Conservation (phyloP, 2,329 filamentous ascomycete genomes). For the Hymenoscyphus repandus region DNA sequence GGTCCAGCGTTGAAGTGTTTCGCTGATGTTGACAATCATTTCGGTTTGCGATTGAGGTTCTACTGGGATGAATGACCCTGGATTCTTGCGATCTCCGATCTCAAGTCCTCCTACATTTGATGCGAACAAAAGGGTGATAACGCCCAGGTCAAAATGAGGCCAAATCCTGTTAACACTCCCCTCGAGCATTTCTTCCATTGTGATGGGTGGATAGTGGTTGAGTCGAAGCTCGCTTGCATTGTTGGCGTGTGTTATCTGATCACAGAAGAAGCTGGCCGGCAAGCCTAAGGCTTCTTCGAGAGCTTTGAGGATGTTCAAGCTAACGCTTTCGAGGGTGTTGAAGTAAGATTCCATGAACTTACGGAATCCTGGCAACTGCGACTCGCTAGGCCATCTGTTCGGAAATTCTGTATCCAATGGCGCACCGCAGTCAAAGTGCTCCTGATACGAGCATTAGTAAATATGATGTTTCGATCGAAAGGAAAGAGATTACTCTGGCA, state of each 20-base stretch:
- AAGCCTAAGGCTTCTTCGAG: conserved; percentile 5
- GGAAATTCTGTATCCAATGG: conserved; percentile 17
- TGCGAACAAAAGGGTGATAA: conserved; percentile 42
- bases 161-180: conserved; percentile 14
- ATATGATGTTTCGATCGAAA: too few species aligned
- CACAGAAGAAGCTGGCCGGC: conserved; percentile 3
- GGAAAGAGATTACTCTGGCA: too few species aligned
- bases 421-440: conserved; percentile 11
- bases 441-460: too few species aligned
- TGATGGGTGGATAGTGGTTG: conserved; percentile 37
- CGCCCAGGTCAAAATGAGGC: conserved; percentile 38
- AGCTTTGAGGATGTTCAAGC: conserved; percentile 4
- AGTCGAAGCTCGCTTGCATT: conserved; percentile 36
- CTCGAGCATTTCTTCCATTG: conserved; percentile 26
- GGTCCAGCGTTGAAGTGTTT: conserved; percentile 29
- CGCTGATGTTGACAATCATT: conserved; percentile 43
- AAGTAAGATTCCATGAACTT: conserved; percentile 41
- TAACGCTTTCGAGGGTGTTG: conserved; percentile 14
- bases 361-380: conserved; percentile 39
- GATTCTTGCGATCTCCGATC: conserved; percentile 36
- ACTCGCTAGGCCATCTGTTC: conserved; percentile 42
- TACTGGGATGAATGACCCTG: conserved; percentile 35
- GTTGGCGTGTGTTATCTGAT: conserved; percentile 4
- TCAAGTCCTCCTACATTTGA: conserved; percentile 41
- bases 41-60: conserved; percentile 12